Evolutionary conservation across 495 filamentous ascomycete genomes (phyloP).

Genomic region (Trichocladium uniseriatum): DNA sequence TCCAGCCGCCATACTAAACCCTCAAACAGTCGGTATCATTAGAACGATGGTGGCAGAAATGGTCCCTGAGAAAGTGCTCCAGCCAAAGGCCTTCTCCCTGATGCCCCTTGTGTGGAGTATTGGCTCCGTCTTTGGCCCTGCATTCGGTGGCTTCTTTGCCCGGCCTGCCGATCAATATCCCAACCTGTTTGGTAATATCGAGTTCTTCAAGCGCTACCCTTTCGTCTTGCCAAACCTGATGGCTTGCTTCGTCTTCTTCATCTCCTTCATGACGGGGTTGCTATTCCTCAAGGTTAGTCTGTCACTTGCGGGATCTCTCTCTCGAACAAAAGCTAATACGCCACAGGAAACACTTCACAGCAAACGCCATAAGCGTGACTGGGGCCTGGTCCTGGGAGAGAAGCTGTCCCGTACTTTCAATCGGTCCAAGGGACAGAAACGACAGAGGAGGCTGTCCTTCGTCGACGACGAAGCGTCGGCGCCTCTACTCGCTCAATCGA

Average conservation of each 20-base stretch:
- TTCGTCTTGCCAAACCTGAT: conserved; percentile 77
- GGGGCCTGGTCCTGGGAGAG: conserved; percentile 58
- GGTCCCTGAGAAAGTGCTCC: conserved; percentile 71
- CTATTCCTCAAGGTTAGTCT: conserved; percentile 52
- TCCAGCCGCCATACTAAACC: neutral
- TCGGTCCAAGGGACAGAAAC: conserved; percentile 16
- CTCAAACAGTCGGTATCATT: conserved; percentile 49
- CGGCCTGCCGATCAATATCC: conserved; percentile 65
- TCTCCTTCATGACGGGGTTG: conserved; percentile 60
- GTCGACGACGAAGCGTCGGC: conserved; percentile 38
- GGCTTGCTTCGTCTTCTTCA: conserved; percentile 57
- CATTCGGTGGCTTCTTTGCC: conserved; percentile 76
- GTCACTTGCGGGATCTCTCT: neutral
- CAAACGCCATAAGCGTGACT: conserved; percentile 54
- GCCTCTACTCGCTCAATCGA: conserved; percentile 33
- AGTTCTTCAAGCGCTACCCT: conserved; percentile 63
- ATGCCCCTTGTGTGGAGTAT: conserved; percentile 80
- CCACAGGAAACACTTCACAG: conserved; percentile 62
- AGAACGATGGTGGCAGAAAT: conserved; percentile 65
- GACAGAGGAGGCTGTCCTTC: conserved; percentile 31
- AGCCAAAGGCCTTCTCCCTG: conserved; percentile 71
- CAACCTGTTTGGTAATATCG: conserved; percentile 52
- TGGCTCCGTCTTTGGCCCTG: conserved; percentile 80
- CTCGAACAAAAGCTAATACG: conserved; percentile 2
- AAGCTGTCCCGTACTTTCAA: conserved; percentile 34